These are phyloP conservation scores for Cicer chorassanicum DNA, from an alignment of 306 rosid species.

Conservation along the genomic window DNA sequence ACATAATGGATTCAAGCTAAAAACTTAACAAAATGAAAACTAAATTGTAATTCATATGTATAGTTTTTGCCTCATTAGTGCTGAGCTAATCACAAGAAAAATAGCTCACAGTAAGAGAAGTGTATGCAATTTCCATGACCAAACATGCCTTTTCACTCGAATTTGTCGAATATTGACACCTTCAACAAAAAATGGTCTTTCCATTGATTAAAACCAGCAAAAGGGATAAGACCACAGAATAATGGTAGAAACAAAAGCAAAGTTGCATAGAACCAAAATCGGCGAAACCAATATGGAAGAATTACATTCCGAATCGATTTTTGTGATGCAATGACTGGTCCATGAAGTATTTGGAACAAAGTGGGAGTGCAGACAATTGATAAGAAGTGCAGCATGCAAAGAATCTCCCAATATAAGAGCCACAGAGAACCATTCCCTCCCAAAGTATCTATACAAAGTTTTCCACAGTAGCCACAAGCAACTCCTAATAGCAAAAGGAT, in stretches of 20 bases:
- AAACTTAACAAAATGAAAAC: not conserved
- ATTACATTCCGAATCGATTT: not conserved
- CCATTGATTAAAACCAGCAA: slow-evolving; percentile 10
- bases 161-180: not conserved
- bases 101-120: not conserved
- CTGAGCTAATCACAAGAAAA: slow-evolving; percentile 5
- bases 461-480: slow-evolving; percentile 78
- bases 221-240: slow-evolving; percentile 1
- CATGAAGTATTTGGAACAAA: slow-evolving; percentile 50
- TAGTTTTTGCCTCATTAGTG: not conserved
- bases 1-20: not conserved
- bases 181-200: slow-evolving; percentile 25
- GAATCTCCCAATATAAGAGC: slow-evolving; percentile 70
- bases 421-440: slow-evolving; percentile 79
- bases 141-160: not conserved
- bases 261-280: slow-evolving; percentile 4
- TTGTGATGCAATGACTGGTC: slow-evolving; percentile 45
- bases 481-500: slow-evolving; percentile 71
- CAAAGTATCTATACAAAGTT: slow-evolving; percentile 69
- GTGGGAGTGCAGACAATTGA: slow-evolving; percentile 51
- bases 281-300: slow-evolving; percentile 23
- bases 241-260: slow-evolving; percentile 15
- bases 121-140: not conserved
- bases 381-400: slow-evolving; percentile 69
- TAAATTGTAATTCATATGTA: not conserved